Conservation (phyloP, 2,329 filamentous ascomycete species). For the Stagonosporopsis cucurbitacearum region DNA sequence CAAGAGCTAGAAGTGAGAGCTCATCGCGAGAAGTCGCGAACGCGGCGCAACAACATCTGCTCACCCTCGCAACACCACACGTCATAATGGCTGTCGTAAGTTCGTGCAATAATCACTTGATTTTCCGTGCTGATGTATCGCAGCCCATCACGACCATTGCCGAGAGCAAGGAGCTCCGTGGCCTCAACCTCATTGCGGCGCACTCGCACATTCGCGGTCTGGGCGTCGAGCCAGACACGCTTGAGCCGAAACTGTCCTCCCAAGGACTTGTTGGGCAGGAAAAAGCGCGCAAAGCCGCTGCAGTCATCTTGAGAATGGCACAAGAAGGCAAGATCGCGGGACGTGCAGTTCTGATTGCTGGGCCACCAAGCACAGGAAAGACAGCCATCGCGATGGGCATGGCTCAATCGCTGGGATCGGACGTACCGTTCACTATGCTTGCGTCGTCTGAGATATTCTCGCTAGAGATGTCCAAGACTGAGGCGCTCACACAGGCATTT, state of each 20-base stretch:
- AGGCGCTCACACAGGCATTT: slow-evolving; percentile 98
- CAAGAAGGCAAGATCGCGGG: slow-evolving; percentile 99
- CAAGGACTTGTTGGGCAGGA: slow-evolving; percentile 96
- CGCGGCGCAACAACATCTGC: slow-evolving; percentile 9
- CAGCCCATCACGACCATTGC: slow-evolving; percentile 78
- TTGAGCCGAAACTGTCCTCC: slow-evolving; percentile 83
- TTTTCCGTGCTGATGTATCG: slow-evolving; percentile 21
- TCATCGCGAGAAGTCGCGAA: slow-evolving; percentile 13
- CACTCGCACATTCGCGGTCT: slow-evolving; percentile 98
- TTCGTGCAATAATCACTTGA: background rate
- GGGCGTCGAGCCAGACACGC: slow-evolving; percentile 87
- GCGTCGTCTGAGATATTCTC: slow-evolving; percentile 98
- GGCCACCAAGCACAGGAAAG: slow-evolving; percentile 95
- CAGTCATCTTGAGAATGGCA: slow-evolving; percentile 97
- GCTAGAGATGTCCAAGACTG: slow-evolving; percentile 98
- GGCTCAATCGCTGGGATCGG: slow-evolving; percentile 91
- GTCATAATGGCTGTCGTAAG: slow-evolving; percentile 45
- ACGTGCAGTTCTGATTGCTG: slow-evolving; percentile 90
- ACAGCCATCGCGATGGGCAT: slow-evolving; percentile 99
- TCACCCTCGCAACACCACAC: slow-evolving; percentile 6
- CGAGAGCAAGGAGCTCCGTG: slow-evolving; percentile 93
- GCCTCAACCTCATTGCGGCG: slow-evolving; percentile 95
- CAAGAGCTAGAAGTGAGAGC: slow-evolving; percentile 12
- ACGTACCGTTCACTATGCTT: slow-evolving; percentile 95
- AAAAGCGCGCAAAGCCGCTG: slow-evolving; percentile 94